Conservation (phyloP, 768 basidiomycete species). For the Russula sp. region DNA sequence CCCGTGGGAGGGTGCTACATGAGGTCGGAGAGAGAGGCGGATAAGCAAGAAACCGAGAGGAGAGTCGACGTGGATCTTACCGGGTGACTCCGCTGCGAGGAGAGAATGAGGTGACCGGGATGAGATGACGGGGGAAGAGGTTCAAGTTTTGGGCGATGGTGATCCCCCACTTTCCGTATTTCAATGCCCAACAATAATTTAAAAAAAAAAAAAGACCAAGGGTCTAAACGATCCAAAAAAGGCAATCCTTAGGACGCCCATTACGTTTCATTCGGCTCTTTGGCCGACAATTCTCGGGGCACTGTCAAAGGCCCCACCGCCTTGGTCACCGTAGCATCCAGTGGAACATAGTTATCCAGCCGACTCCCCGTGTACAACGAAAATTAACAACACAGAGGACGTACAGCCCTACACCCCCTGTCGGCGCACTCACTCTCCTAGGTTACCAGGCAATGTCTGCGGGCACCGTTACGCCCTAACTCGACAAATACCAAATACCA, state of each 20-base stretch:
- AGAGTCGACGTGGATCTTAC: neutral
- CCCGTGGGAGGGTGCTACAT: neutral
- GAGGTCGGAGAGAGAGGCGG: neutral
- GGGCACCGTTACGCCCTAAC: neutral
- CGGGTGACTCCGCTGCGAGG: neutral
- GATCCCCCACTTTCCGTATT: neutral
- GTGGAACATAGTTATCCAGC: neutral
- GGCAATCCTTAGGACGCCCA: neutral
- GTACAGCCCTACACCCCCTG: neutral
- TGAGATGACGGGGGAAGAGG: neutral
- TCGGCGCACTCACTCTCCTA: neutral
- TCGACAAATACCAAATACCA: neutral
- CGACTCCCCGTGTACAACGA: neutral
- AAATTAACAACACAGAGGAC: neutral
- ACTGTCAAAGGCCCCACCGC: neutral
- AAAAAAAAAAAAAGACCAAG: neutral
- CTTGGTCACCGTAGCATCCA: neutral
- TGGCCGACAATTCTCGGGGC: neutral
- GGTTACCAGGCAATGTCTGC: no score
- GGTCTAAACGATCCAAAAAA: neutral
- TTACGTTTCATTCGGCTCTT: neutral
- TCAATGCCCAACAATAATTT: neutral
- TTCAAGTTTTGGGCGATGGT: neutral
- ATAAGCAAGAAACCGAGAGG: neutral
- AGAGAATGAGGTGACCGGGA: neutral